Conservation (phyloP, 306 rosid species). For the Glycyrrhiza uralensis region DNA sequence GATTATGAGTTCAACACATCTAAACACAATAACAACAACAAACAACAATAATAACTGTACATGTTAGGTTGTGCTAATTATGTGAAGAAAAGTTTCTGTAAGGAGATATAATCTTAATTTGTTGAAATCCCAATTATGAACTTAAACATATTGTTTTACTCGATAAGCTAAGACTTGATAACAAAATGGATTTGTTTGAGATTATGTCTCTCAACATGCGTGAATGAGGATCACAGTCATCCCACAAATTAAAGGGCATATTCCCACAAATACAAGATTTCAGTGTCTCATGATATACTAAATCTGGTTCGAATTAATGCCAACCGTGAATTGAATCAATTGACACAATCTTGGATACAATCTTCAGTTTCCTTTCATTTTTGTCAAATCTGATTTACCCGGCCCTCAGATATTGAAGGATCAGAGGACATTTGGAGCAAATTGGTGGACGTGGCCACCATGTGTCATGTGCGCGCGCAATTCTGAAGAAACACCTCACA, state of each 20-base stretch:
- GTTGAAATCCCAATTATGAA: constrained; percentile 3
- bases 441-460: constrained; percentile 32
- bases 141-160: neutral
- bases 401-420: neutral
- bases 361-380: neutral
- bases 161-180: neutral
- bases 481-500: constrained; percentile 32
- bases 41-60: too few relatives aligned
- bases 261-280: constrained; percentile 14
- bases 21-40: too few relatives aligned
- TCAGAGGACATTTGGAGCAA: neutral
- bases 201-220: constrained; percentile 28
- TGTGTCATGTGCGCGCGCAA: constrained; percentile 11
- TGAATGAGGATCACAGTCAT: constrained; percentile 26
- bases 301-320: neutral
- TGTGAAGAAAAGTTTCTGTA: neutral
- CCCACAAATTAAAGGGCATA: constrained; percentile 22
- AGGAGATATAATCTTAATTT: neutral
- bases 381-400: constrained; percentile 1
- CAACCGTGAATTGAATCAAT: constrained; percentile 20
- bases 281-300: constrained; percentile 16
- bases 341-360: constrained; percentile 25
- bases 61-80: neutral
- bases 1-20: too few relatives aligned
- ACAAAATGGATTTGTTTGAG: neutral